Percentiles rank a stretch among this genome's conserved stretches.
phyloP scores from a whole-genome alignment of 202 grass and related monocot genomes.

The Schoenoplectus tabernaemontani region DNA sequence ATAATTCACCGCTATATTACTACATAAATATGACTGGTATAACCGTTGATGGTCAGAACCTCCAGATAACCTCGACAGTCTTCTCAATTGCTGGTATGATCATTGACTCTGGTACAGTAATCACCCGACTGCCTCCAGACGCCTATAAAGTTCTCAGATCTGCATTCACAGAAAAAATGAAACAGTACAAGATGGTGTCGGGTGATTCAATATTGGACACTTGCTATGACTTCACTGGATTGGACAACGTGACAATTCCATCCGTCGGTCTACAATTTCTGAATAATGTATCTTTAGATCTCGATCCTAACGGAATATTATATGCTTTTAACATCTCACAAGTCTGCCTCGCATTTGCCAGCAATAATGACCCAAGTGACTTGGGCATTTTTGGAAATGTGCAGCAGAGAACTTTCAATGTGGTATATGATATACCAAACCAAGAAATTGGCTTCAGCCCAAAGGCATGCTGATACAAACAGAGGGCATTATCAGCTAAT shows the following conservation, averaged over 20 bases:
- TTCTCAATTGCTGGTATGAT: constrained; percentile 42
- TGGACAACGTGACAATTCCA: constrained; percentile 34
- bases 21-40: constrained; percentile 38
- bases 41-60: constrained; percentile 37
- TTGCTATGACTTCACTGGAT: constrained; percentile 60
- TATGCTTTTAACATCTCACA: background rate
- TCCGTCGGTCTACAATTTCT: constrained; percentile 37
- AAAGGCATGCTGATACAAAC: constrained; percentile 31
- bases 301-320: constrained; percentile 45
- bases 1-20: background rate
- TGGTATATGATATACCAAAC: constrained; percentile 32
- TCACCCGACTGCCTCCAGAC: constrained; percentile 54
- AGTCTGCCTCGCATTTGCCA: constrained; percentile 58
- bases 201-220: constrained; percentile 43
- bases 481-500: background rate
- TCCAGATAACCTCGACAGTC: constrained; percentile 30
- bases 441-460: constrained; percentile 30
- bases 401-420: constrained; percentile 42
- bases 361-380: constrained; percentile 23
- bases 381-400: constrained; percentile 38
- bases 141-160: constrained; percentile 54
- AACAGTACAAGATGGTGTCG: constrained; percentile 23
- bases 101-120: constrained; percentile 68
- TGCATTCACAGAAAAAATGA: constrained; percentile 40
- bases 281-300: constrained; percentile 30